phyloP scores from a whole-genome alignment of 2,329 filamentous ascomycete species.

The Neofusicoccum ribis region DNA sequence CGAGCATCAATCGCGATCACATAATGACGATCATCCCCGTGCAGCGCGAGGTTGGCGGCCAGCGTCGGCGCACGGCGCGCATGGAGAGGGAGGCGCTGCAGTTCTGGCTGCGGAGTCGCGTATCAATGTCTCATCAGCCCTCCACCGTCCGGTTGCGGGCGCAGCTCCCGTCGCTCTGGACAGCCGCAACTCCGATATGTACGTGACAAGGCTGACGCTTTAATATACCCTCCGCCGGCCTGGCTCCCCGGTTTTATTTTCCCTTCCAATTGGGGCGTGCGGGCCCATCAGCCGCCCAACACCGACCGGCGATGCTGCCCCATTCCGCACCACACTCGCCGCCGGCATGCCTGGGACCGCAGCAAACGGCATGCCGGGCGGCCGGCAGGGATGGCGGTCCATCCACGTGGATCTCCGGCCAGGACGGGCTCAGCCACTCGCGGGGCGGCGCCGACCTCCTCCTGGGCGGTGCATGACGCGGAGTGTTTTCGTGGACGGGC shows the following conservation, averaged over 20 bases:
- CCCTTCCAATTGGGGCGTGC: background rate
- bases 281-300: background rate
- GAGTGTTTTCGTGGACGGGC: background rate
- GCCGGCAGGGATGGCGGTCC: background rate
- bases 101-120: background rate
- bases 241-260: background rate
- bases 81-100: background rate
- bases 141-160: background rate
- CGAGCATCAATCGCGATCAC: slow-evolving; percentile 6
- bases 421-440: background rate
- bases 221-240: background rate
- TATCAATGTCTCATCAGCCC: background rate
- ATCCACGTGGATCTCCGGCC: background rate
- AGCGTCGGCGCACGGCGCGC: background rate
- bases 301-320: slow-evolving; percentile 3
- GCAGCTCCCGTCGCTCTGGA: background rate
- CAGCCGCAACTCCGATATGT: slow-evolving; percentile 6
- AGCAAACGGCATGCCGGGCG: background rate
- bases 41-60: background rate
- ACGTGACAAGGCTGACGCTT: slow-evolving; percentile 7
- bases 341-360: background rate
- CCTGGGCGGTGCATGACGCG: background rate
- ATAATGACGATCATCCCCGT: slow-evolving; percentile 8
- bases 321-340: slow-evolving; percentile 5
- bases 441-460: background rate